Percentiles rank a stretch among this genome's conserved stretches.
These are phyloP conservation scores for Corchorus olitorius DNA, from an alignment of 345 rosid species.

Conservation along the genomic window DNA sequence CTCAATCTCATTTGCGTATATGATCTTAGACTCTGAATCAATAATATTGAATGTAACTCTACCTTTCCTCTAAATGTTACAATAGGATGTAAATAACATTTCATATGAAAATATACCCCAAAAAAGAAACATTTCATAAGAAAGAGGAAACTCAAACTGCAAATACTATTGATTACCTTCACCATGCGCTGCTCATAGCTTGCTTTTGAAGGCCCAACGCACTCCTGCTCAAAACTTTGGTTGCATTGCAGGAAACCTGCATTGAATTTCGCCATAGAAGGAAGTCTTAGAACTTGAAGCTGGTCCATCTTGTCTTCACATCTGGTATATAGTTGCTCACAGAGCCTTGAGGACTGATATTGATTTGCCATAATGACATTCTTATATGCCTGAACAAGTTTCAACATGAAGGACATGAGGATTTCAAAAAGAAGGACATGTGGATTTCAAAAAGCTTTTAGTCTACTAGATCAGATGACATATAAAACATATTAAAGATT, in stretches of 20 bases:
- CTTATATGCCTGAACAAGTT: conserved; percentile 60
- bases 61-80: not conserved
- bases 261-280: conserved; percentile 98
- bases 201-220: conserved; percentile 88
- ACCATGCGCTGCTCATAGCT: conserved; percentile 82
- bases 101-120: not conserved
- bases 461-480: conserved; percentile 1
- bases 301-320: conserved; percentile 99
- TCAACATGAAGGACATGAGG: conserved; percentile 7
- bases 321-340: conserved; percentile 72
- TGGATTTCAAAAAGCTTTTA: not conserved
- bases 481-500: not conserved
- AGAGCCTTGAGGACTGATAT: conserved; percentile 82
- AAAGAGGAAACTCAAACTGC: not conserved
- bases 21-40: not conserved
- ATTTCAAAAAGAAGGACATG: not conserved
- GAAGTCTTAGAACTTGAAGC: conserved; percentile 95
- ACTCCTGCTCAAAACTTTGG: conserved; percentile 76
- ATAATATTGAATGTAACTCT: not conserved
- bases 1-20: not conserved
- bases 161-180: conserved; percentile 53
- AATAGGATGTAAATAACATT: not conserved
- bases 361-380: conserved; percentile 74
- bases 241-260: conserved; percentile 94
- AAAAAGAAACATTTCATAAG: not conserved